Percentiles rank a stretch among this genome's conserved stretches.
These are phyloP conservation scores for Moelleriella libera DNA, from an alignment of 2,329 filamentous ascomycete species.

Conservation along the genomic window DNA sequence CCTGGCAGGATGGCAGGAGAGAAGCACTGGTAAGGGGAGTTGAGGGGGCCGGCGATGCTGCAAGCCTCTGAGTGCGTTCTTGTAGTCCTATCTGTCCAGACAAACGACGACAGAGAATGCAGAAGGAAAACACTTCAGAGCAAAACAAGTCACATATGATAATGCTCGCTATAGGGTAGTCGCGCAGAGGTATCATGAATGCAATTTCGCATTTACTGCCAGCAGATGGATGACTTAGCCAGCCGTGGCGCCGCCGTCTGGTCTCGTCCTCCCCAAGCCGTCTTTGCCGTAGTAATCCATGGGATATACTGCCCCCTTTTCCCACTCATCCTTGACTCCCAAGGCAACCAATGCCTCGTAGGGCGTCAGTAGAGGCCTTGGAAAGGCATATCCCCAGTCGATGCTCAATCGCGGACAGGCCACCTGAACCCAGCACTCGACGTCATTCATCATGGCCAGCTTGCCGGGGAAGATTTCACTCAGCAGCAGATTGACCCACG, in stretches of 20 bases:
- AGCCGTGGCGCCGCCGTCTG: constrained; percentile 10
- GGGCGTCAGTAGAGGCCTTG: constrained; percentile 74
- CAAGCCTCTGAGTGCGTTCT: too few species aligned
- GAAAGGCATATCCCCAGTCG: constrained; percentile 97
- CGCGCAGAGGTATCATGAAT: too few species aligned
- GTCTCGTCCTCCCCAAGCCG: constrained; percentile 68
- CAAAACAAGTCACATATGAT: too few species aligned
- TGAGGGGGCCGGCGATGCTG: too few species aligned
- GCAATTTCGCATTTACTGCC: too few species aligned
- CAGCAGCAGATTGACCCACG: constrained; percentile 72
- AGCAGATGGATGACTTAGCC: too few species aligned
- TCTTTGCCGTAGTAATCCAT: constrained; percentile 98
- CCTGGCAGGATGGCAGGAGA: too few species aligned
- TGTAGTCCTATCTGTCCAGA: too few species aligned
- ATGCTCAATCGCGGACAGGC: constrained; percentile 95
- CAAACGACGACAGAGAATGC: too few species aligned
- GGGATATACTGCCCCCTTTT: constrained; percentile 50
- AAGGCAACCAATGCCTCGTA: constrained; percentile 92
- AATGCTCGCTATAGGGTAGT: too few species aligned
- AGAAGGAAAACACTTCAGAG: too few species aligned
- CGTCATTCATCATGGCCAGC: constrained; percentile 80
- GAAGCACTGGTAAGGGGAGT: too few species aligned
- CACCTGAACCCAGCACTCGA: constrained; percentile 97
- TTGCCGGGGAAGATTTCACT: constrained; percentile 97
- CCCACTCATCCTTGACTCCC: constrained; percentile 65